Evolutionary conservation across 441 rosid species (phyloP), one percentile per base, ranked within the genome.

Genomic region (Erysimum pusillum): DNA sequence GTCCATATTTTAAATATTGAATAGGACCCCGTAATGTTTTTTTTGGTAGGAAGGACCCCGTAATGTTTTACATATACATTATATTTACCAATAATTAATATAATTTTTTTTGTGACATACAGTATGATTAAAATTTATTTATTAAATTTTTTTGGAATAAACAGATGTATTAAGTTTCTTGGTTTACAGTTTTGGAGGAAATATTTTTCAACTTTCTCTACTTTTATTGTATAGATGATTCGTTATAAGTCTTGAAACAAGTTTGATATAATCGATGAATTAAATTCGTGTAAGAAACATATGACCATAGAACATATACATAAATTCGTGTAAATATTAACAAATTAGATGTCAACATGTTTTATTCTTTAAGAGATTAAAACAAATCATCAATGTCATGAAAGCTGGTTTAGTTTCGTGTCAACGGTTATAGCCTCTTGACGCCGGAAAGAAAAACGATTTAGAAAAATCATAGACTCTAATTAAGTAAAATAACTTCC

Each of bases 361-460:
- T 0, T 58, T 2, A 18, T 57, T 36, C 9, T 4, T 31, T 1
- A 4, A 32, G 20, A 58, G 14, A 2, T 8, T 32, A 58, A 34
- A 58, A 15, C 42, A 58, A 71, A 49, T 25, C 3, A 38, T 10
- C 32, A 58, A 46, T 36, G 36, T 68, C 79, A 76, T 39, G 12
- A 36, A 69, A 68, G 48, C 58, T 76, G 41, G 79, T 61, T 71
- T 63, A 20, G 20, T 76, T 77, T 77, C 51, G 76, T 77, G 77
- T 77, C 81, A 77, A 77, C 81, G 81, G 77, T 69, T 25, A 25
- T 69, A 3, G 45, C 65, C 49, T 67, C 62, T 67, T 59, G 10
- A 52, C 14, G 56, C 52, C 67, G 48, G 49, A 66, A 17, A 45
- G 34, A 67, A 68, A 20, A 34, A 14, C 4, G 51, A 48, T 13